phyloP scores from a whole-genome alignment of 768 basidiomycete species.

The Boletus sp. region DNA sequence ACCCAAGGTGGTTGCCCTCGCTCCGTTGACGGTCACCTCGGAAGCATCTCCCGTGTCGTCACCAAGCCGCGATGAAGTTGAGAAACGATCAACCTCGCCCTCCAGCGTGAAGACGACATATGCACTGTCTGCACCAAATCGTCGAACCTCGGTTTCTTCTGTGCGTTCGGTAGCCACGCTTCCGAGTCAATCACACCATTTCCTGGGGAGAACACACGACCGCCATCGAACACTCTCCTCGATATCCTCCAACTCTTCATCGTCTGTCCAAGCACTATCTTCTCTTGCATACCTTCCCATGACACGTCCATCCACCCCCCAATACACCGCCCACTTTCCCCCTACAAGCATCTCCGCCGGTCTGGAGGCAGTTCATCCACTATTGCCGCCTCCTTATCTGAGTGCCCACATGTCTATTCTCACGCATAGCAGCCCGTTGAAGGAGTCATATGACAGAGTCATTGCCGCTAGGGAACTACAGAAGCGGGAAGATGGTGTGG shows the following conservation, averaged over 20 bases:
- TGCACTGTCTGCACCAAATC: slow-evolving; percentile 35
- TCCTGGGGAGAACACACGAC: slow-evolving; percentile 36
- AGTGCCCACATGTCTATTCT: slow-evolving; percentile 70
- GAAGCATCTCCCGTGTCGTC: slow-evolving; percentile 47
- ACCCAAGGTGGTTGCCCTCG: slow-evolving; percentile 48
- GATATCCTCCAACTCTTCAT: slow-evolving; percentile 49
- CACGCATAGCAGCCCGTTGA: slow-evolving; percentile 60
- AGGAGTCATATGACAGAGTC: slow-evolving; percentile 70
- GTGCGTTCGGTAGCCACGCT: slow-evolving; percentile 59
- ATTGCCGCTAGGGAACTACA: slow-evolving; percentile 50
- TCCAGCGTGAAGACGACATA: slow-evolving; percentile 39
- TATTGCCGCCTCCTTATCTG: slow-evolving; percentile 71
- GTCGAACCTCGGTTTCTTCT: slow-evolving; percentile 59
- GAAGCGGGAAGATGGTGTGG: slow-evolving; percentile 16
- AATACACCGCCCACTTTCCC: slow-evolving; percentile 63
- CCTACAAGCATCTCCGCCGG: slow-evolving; percentile 52
- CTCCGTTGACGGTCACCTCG: slow-evolving; percentile 60
- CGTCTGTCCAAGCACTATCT: slow-evolving; percentile 51
- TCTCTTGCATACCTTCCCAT: slow-evolving; percentile 55
- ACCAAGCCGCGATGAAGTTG: slow-evolving; percentile 27
- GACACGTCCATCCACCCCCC: slow-evolving; percentile 36
- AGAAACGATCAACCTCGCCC: slow-evolving; percentile 32
- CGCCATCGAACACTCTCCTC: slow-evolving; percentile 57
- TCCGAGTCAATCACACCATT: slow-evolving; percentile 39
- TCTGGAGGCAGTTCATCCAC: slow-evolving; percentile 62